Base-by-base conservation (phyloP, 2,329 filamentous ascomycete genomes). In the Penicillium occitanis region DNA sequence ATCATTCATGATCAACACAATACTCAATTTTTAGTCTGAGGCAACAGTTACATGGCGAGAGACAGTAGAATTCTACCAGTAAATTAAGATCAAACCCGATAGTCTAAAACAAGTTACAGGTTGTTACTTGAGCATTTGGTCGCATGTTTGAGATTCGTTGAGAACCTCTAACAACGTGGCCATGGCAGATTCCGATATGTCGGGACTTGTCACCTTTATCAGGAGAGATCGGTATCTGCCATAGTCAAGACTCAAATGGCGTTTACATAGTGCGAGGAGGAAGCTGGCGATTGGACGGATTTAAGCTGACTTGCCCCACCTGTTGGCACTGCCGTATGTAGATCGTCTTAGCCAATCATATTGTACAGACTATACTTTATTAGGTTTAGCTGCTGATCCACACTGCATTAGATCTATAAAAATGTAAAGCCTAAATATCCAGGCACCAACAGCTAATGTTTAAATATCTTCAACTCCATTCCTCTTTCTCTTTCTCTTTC, bases 221-320 rank as follows among this genome's bases (percentile, higher is more conserved):
- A 14, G 37, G 37, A 40, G 37, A 40, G 28, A 30, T 40, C 37
- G 5, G 37, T 40, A 13, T 40, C 37, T 2, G 37, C 37, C 17
- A n/a, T 7, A 5, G 40, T n/a, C 10, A 35, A 8, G 28, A 19
- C 19, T 19, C 19, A 19, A 33, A 33, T 33, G 30, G 30, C 2
- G 30, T 33, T 33, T 33, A 33, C 6, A 19, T 19, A 19, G 19
- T 19, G 19, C 19, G 10, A 48, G 11, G 30, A 35, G 11, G n/a
- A 17, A 51, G 48, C 48, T n/a, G 14, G 14, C 17, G n/a, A 57
- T 57, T 57, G 51, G 51, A 37, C 51, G 51, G 51, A 57, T 22
- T 57, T 57, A 57, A 57, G 51, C 30, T 37, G 28, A 22, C 30
- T 55, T 17, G 8, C n/a, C 13, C 28, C 6, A 30, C 22, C 7